Conservation (phyloP, 2,329 filamentous ascomycete genomes). For the Diaporthe sp. region DNA sequence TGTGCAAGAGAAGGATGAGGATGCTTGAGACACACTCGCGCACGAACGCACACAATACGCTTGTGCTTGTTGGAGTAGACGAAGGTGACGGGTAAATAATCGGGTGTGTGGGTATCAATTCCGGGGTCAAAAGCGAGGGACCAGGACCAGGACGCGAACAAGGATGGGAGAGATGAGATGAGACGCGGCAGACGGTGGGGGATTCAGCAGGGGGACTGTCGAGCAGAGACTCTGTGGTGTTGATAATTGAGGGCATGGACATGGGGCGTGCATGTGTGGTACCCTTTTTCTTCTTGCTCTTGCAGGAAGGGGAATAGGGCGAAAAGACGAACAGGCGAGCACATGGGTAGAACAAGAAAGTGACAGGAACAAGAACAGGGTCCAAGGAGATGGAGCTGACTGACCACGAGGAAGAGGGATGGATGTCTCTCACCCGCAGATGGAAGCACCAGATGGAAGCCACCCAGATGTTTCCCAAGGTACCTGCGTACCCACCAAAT, state of each 20-base stretch:
- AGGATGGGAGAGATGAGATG: neutral
- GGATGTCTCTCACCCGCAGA: neutral
- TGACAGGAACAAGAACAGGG: neutral
- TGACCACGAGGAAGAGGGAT: conserved; percentile 18
- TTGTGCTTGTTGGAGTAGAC: conserved; percentile 1
- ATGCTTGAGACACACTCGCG: conserved; percentile 15
- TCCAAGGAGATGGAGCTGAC: neutral
- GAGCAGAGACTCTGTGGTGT: neutral
- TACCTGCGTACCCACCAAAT: neutral
- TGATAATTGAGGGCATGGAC: neutral
- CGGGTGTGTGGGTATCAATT: conserved; percentile 4
- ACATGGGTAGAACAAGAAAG: no score
- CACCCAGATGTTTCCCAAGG: neutral
- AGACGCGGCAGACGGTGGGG: neutral
- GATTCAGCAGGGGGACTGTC: neutral
- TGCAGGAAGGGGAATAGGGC: conserved; percentile 2
- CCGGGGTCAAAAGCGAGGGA: neutral
- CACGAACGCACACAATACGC: neutral
- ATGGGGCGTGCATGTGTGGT: conserved; percentile 21
- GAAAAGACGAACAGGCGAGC: neutral
- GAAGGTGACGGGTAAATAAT: neutral
- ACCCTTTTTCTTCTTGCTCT: conserved; percentile 6
- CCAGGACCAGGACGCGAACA: neutral
- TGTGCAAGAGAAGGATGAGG: conserved; percentile 13
- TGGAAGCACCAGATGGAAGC: neutral